Conservation (phyloP, 495 filamentous ascomycete genomes). For the Xylaria scruposa region DNA sequence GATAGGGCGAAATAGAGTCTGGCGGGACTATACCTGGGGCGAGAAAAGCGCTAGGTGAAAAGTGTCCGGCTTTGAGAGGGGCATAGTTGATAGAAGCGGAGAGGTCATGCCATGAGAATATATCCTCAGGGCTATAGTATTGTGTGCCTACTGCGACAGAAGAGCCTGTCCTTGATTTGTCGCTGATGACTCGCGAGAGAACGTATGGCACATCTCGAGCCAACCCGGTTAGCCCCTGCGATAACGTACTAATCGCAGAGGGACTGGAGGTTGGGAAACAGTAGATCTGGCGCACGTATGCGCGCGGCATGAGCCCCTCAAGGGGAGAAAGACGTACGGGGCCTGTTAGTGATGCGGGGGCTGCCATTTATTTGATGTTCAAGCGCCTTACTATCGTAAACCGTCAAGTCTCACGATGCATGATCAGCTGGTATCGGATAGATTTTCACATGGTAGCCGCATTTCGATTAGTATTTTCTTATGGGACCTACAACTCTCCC, state of each 20-base stretch:
- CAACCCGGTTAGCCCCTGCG: constrained; percentile 27
- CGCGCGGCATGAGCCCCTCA: constrained; percentile 38
- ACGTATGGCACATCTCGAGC: constrained; percentile 37
- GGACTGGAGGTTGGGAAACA: constrained; percentile 36
- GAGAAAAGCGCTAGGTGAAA: constrained; percentile 34
- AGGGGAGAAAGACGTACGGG: constrained; percentile 30
- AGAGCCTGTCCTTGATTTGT: neutral
- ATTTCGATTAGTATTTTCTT: neutral
- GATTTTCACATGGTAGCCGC: neutral
- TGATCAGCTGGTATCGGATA: neutral
- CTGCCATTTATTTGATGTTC: neutral
- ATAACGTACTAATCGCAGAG: constrained; percentile 24
- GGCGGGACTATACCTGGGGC: constrained; percentile 28
- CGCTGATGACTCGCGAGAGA: constrained; percentile 32
- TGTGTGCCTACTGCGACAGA: constrained; percentile 26
- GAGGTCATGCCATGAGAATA: constrained; percentile 33
- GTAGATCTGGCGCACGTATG: constrained; percentile 38
- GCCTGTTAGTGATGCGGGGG: neutral
- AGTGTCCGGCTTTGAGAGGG: constrained; percentile 28
- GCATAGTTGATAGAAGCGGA: constrained; percentile 32
- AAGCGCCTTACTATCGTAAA: neutral
- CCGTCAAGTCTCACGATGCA: too few species aligned
- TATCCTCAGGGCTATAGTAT: constrained; percentile 30
- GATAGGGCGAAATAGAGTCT: constrained; percentile 31
- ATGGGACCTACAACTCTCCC: neutral